Conservation (phyloP, 2,329 filamentous ascomycete species). For the Pezicula radicicola region DNA sequence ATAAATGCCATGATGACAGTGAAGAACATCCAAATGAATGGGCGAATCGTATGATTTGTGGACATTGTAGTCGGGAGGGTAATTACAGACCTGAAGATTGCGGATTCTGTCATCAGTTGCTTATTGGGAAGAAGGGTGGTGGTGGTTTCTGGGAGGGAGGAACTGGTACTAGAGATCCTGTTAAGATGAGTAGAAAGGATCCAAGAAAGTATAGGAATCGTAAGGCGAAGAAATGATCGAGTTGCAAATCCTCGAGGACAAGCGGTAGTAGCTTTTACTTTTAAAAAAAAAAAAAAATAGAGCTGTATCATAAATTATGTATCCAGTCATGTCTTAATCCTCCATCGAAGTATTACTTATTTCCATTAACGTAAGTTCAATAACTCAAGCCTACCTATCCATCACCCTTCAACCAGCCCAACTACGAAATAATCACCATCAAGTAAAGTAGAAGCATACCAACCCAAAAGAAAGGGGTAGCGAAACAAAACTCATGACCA, state of each 20-base stretch:
- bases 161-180: conserved; percentile 72
- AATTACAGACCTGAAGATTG: conserved; percentile 76
- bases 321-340: too few species aligned
- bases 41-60: conserved; percentile 81
- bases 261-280: too few species aligned
- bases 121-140: conserved; percentile 62
- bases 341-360: too few species aligned
- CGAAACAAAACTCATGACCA: too few species aligned
- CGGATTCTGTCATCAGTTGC: conserved; percentile 65
- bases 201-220: conserved; percentile 66
- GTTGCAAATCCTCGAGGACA: background rate
- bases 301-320: too few species aligned
- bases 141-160: conserved; percentile 86
- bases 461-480: too few species aligned
- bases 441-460: too few species aligned
- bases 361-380: too few species aligned
- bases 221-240: background rate
- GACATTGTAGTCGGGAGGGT: conserved; percentile 77
- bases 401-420: too few species aligned
- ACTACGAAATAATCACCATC: too few species aligned
- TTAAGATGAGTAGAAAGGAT: conserved; percentile 72
- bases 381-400: too few species aligned
- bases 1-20: conserved; percentile 70
- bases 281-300: too few species aligned
- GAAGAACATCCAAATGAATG: conserved; percentile 76